Base-by-base conservation (phyloP, 768 basidiomycete genomes). In the Macrolepiota dolichaula region DNA sequence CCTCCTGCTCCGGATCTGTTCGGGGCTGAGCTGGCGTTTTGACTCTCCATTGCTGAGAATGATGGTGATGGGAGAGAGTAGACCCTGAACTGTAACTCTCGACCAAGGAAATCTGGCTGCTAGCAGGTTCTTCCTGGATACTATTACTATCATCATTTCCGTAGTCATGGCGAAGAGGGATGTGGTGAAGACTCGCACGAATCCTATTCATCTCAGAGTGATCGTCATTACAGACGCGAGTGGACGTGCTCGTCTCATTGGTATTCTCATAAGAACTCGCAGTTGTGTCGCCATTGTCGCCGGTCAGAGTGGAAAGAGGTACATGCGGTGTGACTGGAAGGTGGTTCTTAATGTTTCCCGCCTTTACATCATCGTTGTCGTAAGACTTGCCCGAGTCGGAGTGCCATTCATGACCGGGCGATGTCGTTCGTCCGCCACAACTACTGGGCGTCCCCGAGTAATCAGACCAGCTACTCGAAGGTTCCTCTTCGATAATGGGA, bases 31-130 rank as follows among this genome's bases (percentile, higher is more conserved):
- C 32, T n/a, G 13, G 17, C 42, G 29, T 13, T 35, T 19, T 47
- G 9, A 32, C 24, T 6, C 29, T 32, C 40, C 27, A 17, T 11
- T 58, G 51, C 35, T 50, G 38, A 51, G 11, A 15, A 32, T 29
- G 24, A 51, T 59, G 12, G 10, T 10, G 42, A 44, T 35, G 44
- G 29, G 15, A 36, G 35, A 60, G 51, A 0, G 51, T 53, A 11
- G 59, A 52, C 29, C 51, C 59, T 15, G 58, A 59, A 19, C 27
- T 44, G 25, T 37, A 52, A 15, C 17, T 32, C 27, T 60, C 59
- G 4, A 32, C 51, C 5, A 50, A 35, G 6, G 32, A 58, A 37
- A 42, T 29, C 40, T 27, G 17, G 12, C n/a, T 44, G 13, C 51
- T 50, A 4, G 22, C 25, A 27, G 35, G 9, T 19, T 53, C 24